Conservation (phyloP, 495 filamentous ascomycete species). For the Penicillium maclennaniae region DNA sequence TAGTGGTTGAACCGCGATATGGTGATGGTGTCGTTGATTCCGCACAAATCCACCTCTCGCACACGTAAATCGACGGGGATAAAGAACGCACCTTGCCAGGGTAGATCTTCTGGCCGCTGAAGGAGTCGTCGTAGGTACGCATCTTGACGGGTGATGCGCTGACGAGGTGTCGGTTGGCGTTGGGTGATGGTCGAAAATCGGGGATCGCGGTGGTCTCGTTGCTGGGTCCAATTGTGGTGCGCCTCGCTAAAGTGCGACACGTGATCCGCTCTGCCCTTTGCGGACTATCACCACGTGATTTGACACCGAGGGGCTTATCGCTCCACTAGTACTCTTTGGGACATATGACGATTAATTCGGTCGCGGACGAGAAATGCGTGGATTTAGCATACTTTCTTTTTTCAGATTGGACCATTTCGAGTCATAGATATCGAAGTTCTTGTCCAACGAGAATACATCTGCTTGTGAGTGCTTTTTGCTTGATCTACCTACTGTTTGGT, state of each 20-base stretch:
- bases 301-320: not conserved
- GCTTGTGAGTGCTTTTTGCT: too few relatives aligned
- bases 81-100: conserved; percentile 84
- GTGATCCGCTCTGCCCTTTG: conserved; percentile 45
- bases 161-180: conserved; percentile 49
- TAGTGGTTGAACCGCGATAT: not conserved
- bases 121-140: conserved; percentile 98
- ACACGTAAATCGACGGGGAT: conserved; percentile 18
- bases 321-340: not conserved
- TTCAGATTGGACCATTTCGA: too few relatives aligned
- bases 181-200: conserved; percentile 49
- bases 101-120: conserved; percentile 98
- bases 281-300: conserved; percentile 18
- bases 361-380: too few relatives aligned
- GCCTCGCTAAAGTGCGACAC: conserved; percentile 48
- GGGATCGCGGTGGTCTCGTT: conserved; percentile 35
- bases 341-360: not conserved
- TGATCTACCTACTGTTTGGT: too few relatives aligned
- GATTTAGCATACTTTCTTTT: not conserved
- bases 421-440: too few relatives aligned
- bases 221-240: conserved; percentile 48
- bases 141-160: conserved; percentile 66
- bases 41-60: conserved; percentile 17
- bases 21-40: conserved; percentile 15
- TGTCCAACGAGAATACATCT: too few relatives aligned